These are phyloP conservation scores for Prunus kanzakura DNA, from an alignment of 306 rosid genomes.

Conservation along the genomic window DNA sequence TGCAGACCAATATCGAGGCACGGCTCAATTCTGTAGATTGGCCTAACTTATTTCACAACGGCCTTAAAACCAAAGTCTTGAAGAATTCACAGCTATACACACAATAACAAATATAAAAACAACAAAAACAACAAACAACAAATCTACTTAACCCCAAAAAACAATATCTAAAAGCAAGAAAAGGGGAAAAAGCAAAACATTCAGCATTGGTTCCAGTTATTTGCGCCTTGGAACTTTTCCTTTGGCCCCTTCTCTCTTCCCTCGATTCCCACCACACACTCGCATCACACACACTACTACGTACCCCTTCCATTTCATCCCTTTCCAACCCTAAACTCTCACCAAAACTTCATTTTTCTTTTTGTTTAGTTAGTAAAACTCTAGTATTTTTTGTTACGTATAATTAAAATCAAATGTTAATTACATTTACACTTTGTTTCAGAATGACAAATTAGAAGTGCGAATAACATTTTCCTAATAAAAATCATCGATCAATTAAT, in stretches of 20 bases:
- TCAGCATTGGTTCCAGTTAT: constrained; percentile 72
- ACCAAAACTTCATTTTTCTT: no score
- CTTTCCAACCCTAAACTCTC: not conserved
- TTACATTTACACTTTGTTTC: no score
- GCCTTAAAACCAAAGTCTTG: constrained; percentile 25
- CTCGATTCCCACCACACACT: constrained; percentile 48
- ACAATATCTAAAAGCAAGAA: constrained; percentile 47
- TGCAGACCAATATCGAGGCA: not conserved
- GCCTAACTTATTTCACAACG: constrained; percentile 25
- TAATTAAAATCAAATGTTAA: no score
- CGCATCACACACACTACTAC: not conserved
- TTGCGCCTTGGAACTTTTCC: constrained; percentile 63
- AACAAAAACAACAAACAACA: constrained; percentile 59
- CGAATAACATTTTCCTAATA: no score
- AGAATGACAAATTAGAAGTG: no score
- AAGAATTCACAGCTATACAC: constrained; percentile 22
- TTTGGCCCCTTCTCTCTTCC: constrained; percentile 62
- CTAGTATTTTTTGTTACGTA: no score
- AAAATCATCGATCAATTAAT: no score
- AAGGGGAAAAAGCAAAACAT: constrained; percentile 27
- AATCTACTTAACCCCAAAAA: constrained; percentile 50
- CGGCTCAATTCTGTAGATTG: not conserved
- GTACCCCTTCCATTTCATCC: not conserved
- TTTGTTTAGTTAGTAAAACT: no score
- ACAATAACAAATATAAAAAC: constrained; percentile 24